Conservation (phyloP, 148 eudicot genomes). For the Rhododendron ferrugineum region DNA sequence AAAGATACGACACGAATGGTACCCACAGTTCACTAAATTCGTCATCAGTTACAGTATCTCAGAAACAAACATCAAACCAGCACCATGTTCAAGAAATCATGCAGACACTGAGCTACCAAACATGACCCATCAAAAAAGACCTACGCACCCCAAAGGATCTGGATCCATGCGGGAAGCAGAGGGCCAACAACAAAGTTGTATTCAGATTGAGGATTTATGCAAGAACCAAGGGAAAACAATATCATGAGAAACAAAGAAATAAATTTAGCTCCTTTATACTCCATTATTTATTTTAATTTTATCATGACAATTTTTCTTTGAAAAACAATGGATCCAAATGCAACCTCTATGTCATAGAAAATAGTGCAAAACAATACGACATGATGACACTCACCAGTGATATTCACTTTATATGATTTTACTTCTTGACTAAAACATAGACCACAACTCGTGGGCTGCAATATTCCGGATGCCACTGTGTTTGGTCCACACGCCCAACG, state of each 20-base stretch:
- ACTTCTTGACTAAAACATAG: constrained; percentile 56
- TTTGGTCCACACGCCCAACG: constrained; percentile 66
- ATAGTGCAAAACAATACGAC: background rate
- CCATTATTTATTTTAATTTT: background rate
- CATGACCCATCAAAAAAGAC: background rate
- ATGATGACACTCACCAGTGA: background rate
- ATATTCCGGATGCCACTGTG: constrained; percentile 78
- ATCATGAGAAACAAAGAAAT: background rate
- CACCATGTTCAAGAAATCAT: background rate
- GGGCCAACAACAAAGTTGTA: background rate
- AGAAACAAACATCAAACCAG: background rate
- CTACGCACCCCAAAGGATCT: background rate
- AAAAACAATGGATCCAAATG: background rate
- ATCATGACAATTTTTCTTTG: background rate
- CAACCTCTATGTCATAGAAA: background rate
- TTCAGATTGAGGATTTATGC: background rate
- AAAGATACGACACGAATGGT: background rate
- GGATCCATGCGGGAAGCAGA: background rate
- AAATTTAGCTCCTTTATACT: background rate
- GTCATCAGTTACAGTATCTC: background rate
- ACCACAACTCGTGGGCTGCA: constrained; percentile 77
- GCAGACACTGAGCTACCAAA: background rate
- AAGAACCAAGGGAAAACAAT: background rate
- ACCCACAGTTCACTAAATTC: background rate
- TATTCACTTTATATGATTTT: background rate